Evolutionary conservation across 352 stramenopile species (phyloP), one percentile per base, ranked within the genome.

Genomic region (Phytopythium sindhum): DNA sequence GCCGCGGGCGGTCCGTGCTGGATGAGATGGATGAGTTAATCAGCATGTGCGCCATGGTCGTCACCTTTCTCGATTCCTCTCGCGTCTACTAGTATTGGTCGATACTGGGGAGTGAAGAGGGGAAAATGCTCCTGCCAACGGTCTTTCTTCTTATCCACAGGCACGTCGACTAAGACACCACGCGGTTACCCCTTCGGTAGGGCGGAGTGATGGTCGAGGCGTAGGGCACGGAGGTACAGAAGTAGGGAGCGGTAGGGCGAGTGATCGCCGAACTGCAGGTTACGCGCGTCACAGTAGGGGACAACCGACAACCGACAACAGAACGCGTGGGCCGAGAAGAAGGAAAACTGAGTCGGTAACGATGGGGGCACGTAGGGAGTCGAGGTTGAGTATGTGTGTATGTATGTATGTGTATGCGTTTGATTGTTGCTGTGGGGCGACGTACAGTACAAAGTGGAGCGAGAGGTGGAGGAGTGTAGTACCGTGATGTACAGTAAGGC

Each of bases 11-110:
- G 50, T 65, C 68, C 44, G 68, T 69, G 60, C 76, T 75, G 47
- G 47, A 53, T 57, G 68, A 67, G 57, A 71, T 84, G 58, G 75
- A 76, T 71, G 72, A 81, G 65, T 85, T 77, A 68, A 86, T 74
- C 52, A 88, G 70, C 64, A 88, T 84, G 69, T 88, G 79, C 66
- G 79, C 79, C 79, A 88, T 88, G 39, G 42, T 63, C 28, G 24
- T 8, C 15, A 21, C 1, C 24, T 23, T 52, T 4, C 11, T 39
- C 31, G n/a, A n/a, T n/a, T 52, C 39, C 9, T 19, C 54, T 23
- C n/a, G 55, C n/a, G 29, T 21, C 23, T 45, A 3, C n/a, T 9
- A 39, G 53, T 42, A 28, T 31, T 33, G 33, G 50, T 21, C 23
- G 26, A 10, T 57, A n/a, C n/a, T n/a, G n/a, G n/a, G n/a, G n/a